A percentile compares a stretch with the other conserved stretches of the same genome.
Evolutionary conservation across 2,329 filamentous ascomycete species (phyloP).

Genomic region (Aspergillus eucalypticola): DNA sequence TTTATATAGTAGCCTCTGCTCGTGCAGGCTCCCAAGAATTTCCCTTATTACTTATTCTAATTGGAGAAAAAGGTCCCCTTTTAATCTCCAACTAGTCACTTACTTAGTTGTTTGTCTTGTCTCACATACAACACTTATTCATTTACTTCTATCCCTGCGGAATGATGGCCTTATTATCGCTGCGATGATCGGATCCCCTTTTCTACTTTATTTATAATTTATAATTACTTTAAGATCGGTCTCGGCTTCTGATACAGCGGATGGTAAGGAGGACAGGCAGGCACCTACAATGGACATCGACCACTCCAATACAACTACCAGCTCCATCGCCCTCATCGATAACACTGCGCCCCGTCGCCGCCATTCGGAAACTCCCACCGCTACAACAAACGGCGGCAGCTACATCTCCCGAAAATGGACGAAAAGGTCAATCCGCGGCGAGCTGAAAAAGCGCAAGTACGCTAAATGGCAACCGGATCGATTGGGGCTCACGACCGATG

Average conservation of each 20-base stretch:
- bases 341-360: conserved; percentile 37
- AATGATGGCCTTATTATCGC: too few species aligned
- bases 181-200: too few species aligned
- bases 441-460: conserved; percentile 47
- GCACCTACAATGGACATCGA: neutral
- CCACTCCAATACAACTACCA: conserved; percentile 7
- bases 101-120: too few species aligned
- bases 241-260: too few species aligned
- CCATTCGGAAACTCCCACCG: conserved; percentile 14
- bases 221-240: too few species aligned
- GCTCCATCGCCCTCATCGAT: conserved; percentile 41
- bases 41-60: neutral
- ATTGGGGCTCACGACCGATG: conserved; percentile 48
- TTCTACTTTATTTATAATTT: too few species aligned
- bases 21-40: neutral
- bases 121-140: too few species aligned
- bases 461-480: conserved; percentile 57
- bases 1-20: neutral
- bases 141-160: too few species aligned
- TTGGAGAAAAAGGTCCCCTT: too few species aligned
- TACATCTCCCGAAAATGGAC: conserved; percentile 23
- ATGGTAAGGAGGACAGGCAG: too few species aligned
- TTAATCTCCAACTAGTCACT: too few species aligned
- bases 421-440: conserved; percentile 39
- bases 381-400: conserved; percentile 11